Conservation (phyloP, 257 asterid genomes). For the Plantago ovata region DNA sequence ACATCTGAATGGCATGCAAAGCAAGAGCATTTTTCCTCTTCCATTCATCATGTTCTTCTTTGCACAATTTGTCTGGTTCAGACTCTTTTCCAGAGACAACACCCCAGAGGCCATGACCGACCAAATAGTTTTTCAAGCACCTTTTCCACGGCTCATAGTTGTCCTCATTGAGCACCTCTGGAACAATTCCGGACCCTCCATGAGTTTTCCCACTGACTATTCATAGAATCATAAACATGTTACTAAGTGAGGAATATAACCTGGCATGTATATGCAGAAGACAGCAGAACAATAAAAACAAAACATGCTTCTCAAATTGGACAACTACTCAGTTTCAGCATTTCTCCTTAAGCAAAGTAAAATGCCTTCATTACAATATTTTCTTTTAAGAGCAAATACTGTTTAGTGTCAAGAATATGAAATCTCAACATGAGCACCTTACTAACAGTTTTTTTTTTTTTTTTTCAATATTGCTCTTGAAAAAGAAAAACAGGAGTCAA, state of each 20-base stretch:
- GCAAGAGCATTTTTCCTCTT: constrained; percentile 37
- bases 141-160: constrained; percentile 39
- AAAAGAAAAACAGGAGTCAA: not conserved
- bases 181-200: constrained; percentile 28
- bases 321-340: not conserved
- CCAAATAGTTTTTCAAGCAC: constrained; percentile 36
- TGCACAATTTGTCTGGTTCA: constrained; percentile 22
- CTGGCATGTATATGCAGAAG: too few species aligned
- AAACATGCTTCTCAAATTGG: not conserved
- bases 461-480: not conserved
- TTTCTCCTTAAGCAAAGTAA: not conserved
- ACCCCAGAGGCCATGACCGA: constrained; percentile 43
- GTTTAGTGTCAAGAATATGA: too few species aligned
- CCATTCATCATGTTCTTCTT: constrained; percentile 34
- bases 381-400: too few species aligned
- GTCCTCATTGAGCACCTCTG: constrained; percentile 32
- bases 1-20: constrained; percentile 40
- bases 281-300: too few species aligned
- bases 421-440: too few species aligned
- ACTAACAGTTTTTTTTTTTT: too few species aligned
- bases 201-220: not conserved
- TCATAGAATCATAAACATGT: not conserved
- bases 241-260: too few species aligned
- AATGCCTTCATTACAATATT: too few species aligned
- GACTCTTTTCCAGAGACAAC: constrained; percentile 36